phyloP scores from a whole-genome alignment of 495 filamentous ascomycete genomes.

The Tuber borchii region DNA sequence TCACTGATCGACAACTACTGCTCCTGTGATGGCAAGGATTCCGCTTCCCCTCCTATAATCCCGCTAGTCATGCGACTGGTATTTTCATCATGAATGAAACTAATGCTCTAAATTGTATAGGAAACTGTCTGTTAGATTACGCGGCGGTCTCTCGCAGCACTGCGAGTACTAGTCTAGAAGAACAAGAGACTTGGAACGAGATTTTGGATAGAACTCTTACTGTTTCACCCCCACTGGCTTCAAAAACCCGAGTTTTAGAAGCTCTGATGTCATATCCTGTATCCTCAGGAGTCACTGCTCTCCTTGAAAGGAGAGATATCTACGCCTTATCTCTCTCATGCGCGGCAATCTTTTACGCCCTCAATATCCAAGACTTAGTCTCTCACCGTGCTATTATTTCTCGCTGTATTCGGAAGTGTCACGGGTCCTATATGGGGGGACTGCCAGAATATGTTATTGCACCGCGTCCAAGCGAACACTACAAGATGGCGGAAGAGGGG shows the following conservation, averaged over 20 bases:
- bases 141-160: constrained; percentile 22
- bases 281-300: background rate
- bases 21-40: constrained; percentile 24
- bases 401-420: background rate
- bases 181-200: background rate
- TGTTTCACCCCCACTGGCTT: background rate
- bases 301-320: background rate
- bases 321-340: background rate
- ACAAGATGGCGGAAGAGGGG: background rate
- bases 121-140: constrained; percentile 20
- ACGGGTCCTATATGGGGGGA: background rate
- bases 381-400: background rate
- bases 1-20: constrained; percentile 1
- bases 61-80: background rate
- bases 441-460: background rate
- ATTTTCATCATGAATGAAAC: background rate
- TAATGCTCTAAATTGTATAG: constrained; percentile 6
- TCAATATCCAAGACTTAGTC: background rate
- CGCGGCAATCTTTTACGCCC: background rate
- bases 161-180: too few relatives aligned
- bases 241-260: background rate
- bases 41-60: background rate
- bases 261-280: background rate
- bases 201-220: background rate
- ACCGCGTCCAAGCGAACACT: background rate